A percentile compares a stretch with the other conserved stretches of the same genome.
Evolutionary conservation across 306 rosid species (phyloP).

Genomic region (Hippophae tibetana): DNA sequence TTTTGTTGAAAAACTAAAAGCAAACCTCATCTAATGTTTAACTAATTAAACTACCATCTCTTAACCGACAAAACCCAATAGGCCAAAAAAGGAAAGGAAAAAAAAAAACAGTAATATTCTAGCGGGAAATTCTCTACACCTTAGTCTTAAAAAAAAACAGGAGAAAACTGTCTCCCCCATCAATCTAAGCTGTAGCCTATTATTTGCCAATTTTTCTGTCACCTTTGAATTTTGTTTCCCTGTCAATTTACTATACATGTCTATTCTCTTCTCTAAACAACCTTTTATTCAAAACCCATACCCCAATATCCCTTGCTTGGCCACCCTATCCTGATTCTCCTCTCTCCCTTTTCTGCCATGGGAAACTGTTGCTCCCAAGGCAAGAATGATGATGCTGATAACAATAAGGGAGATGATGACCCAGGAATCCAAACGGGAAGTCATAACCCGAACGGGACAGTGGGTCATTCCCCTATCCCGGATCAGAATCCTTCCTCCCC

Average conservation of each 20-base stretch:
- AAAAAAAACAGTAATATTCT: no score
- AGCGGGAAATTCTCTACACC: no score
- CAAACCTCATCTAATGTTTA: no score
- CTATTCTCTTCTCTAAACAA: constrained; percentile 16
- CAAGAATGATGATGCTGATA: constrained; percentile 25
- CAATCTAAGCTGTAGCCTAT: constrained; percentile 43
- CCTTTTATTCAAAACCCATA: constrained; percentile 34
- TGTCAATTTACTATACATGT: constrained; percentile 9
- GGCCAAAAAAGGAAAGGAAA: no score
- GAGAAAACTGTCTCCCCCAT: not conserved
- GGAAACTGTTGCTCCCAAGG: constrained; percentile 93
- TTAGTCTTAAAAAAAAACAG: no score
- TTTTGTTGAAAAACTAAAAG: no score
- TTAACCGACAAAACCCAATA: no score
- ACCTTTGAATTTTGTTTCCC: not conserved
- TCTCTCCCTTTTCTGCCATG: constrained; percentile 47
- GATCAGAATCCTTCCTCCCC: constrained; percentile 28
- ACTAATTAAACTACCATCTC: no score
- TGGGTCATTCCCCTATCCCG: constrained; percentile 1
- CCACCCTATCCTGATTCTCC: constrained; percentile 9
- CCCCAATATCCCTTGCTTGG: constrained; percentile 29
- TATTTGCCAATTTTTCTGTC: constrained; percentile 24
- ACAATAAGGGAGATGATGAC: constrained; percentile 26
- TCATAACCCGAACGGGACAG: not conserved
- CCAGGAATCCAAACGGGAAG: no score